Evolutionary conservation across 192 early-diverging fungal species (phyloP).

Genomic region (Rhizophagus prolifer): DNA sequence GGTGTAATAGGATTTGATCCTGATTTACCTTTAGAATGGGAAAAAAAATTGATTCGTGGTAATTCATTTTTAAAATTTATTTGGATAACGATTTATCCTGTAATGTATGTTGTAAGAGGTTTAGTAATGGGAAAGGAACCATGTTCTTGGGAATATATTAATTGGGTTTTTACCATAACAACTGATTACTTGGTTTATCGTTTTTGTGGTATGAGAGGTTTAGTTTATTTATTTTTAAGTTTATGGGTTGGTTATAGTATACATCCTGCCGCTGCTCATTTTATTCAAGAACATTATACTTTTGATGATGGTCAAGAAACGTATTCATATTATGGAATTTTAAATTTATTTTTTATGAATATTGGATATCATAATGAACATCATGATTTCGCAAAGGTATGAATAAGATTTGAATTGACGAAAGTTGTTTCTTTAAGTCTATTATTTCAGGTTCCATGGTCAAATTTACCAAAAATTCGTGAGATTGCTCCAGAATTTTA

Average conservation of each 20-base stretch:
- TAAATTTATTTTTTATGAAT: constrained; percentile 89
- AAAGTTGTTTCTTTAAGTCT: too few species aligned
- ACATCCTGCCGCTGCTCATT: constrained; percentile 94
- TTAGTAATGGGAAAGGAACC: constrained; percentile 67
- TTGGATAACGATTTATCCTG: constrained; percentile 82
- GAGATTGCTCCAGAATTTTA: constrained; percentile 72
- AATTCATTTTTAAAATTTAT: constrained; percentile 67
- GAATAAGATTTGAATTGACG: too few species aligned
- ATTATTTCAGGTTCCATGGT: constrained; percentile 75
- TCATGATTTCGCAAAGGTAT: constrained; percentile 81
- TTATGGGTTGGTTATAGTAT: constrained; percentile 83
- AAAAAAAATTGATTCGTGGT: constrained; percentile 74
- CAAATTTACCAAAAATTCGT: constrained; percentile 24
- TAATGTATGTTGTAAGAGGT: constrained; percentile 85
- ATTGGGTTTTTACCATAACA: constrained; percentile 65
- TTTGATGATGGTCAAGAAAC: constrained; percentile 93
- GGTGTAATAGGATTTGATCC: constrained; percentile 92
- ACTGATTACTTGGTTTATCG: constrained; percentile 54
- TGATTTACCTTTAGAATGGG: constrained; percentile 88
- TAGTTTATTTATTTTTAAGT: constrained; percentile 66
- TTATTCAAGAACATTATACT: constrained; percentile 97
- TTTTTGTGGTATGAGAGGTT: constrained; percentile 61
- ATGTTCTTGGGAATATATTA: constrained; percentile 75
- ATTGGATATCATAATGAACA: constrained; percentile 99
- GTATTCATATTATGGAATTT: constrained; percentile 93